Evolutionary conservation across 352 stramenopile species (phyloP).

Genomic region (Pythium inflatum): DNA sequence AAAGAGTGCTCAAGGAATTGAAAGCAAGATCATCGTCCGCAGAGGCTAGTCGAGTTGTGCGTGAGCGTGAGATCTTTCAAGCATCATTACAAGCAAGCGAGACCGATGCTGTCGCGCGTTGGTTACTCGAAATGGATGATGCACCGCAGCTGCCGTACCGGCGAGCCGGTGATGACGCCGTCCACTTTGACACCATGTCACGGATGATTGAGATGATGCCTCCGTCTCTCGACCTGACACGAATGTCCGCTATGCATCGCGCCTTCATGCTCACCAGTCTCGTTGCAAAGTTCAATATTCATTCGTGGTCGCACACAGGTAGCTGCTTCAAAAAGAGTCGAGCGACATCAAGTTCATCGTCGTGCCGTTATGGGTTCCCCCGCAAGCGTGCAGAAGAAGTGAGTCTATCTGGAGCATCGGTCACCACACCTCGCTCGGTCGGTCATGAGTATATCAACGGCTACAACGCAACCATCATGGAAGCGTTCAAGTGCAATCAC

Average conservation of each 20-base stretch:
- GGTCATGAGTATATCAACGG: slow-evolving; percentile 27
- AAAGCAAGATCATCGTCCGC: no score
- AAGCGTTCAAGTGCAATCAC: slow-evolving; percentile 28
- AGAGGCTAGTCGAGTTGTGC: no score
- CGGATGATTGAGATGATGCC: slow-evolving; percentile 23
- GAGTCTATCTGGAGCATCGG: not conserved
- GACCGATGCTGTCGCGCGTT: no score
- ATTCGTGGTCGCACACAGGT: slow-evolving; percentile 20
- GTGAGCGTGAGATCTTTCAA: no score
- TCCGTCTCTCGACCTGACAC: not conserved
- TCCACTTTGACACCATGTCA: slow-evolving; percentile 2
- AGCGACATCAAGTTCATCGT: not conserved
- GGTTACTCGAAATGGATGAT: no score
- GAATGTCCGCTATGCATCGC: slow-evolving; percentile 4
- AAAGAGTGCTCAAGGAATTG: no score
- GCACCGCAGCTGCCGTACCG: not conserved
- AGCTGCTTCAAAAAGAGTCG: slow-evolving; percentile 29
- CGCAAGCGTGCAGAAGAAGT: not conserved
- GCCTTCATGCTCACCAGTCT: slow-evolving; percentile 6
- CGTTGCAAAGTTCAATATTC: slow-evolving; percentile 19
- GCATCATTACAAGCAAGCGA: not conserved
- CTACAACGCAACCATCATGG: slow-evolving; percentile 4
- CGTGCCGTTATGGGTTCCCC: slow-evolving; percentile 22
- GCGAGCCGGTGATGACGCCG: no score
- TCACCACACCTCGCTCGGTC: not conserved